Evolutionary conservation across 2,329 filamentous ascomycete species (phyloP).

Genomic region (Talaromyces sp.): DNA sequence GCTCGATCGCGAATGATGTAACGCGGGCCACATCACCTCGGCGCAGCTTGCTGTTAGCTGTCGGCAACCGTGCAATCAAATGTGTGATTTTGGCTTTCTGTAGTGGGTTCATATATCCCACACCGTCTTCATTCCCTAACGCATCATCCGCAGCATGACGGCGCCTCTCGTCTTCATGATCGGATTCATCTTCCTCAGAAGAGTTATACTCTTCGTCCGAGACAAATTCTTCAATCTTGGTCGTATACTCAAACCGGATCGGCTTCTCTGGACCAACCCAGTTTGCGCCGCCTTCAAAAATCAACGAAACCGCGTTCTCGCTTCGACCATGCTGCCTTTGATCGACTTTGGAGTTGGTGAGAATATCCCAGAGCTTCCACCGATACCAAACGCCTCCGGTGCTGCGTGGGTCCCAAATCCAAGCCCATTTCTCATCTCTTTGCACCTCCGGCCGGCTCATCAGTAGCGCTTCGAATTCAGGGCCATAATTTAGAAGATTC

Average conservation of each 20-base stretch:
- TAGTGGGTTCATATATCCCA: slow-evolving; percentile 70
- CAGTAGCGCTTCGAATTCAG: slow-evolving; percentile 83
- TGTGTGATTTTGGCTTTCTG: slow-evolving; percentile 80
- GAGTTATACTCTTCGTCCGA: slow-evolving; percentile 82
- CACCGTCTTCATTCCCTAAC: slow-evolving; percentile 38
- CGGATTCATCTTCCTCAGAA: slow-evolving; percentile 70
- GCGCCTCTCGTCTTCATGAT: slow-evolving; percentile 39
- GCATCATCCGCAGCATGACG: slow-evolving; percentile 40
- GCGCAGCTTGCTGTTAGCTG: slow-evolving; percentile 64
- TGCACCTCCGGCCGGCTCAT: slow-evolving; percentile 84
- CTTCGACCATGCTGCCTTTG: slow-evolving; percentile 33
- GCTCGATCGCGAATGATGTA: slow-evolving; percentile 81
- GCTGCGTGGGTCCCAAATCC: slow-evolving; percentile 82
- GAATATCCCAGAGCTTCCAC: slow-evolving; percentile 81
- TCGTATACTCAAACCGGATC: slow-evolving; percentile 76
- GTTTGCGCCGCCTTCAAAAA: slow-evolving; percentile 70
- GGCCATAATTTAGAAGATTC: slow-evolving; percentile 68
- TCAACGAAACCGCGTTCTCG: slow-evolving; percentile 48
- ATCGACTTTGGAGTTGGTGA: slow-evolving; percentile 56
- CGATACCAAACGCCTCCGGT: slow-evolving; percentile 83
- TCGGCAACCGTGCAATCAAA: slow-evolving; percentile 75
- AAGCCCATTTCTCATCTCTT: slow-evolving; percentile 83
- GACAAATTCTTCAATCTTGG: slow-evolving; percentile 69
- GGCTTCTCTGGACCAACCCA: slow-evolving; percentile 72
- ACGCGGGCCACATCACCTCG: slow-evolving; percentile 82